Base-by-base conservation (phyloP, 202 grass and related monocot genomes). In the Hordeum pubiflorum region DNA sequence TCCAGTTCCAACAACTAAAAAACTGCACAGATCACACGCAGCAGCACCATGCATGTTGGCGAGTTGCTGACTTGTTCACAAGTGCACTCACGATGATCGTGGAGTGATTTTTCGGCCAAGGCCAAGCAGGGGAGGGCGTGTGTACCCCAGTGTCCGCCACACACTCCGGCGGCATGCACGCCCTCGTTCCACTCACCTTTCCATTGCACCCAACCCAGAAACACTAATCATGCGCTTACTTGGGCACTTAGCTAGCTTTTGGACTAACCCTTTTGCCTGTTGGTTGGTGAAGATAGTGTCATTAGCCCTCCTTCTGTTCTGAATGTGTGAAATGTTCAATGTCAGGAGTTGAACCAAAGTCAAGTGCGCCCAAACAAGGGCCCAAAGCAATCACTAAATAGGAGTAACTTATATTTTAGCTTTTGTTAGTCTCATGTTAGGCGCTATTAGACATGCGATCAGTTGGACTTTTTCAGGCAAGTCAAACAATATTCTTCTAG, bases 131-230 rank as follows among this genome's bases (percentile, higher is more conserved):
- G 27, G 63, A 84, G 83, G 87, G 48, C 74, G 79, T 74, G 58
- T 86, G 87, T 89, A 81, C 7, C 9, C 71, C 82, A 57, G 43
- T 89, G 77, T 81, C 78, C 15, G 58, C 73, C 79, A 78, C 57
- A 74, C 83, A 78, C 22, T 24, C 21, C 5, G 1, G 0, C 31
- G 22, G 22, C 67, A 43, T 71, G 68, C 61, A 43, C 55, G 43
- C 43, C 43, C 1, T 46, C 74, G 24, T 75, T 61, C 21, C 50
- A 26, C 77, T 41, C 11, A 23, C 26, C 32, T 44, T 18, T 46
- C 6, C 50, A 38, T 31, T 83, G 82, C 63, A 56, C 77, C 40
- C 32, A 74, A 36, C 68, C 7, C 14, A 58, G 14, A 50, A 33
- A 85, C 5, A 17, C 68, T 81, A 77, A 89, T 58, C 86, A 88